Conservation (phyloP, 306 rosid genomes). For the Heteromeles arbutifolia region DNA sequence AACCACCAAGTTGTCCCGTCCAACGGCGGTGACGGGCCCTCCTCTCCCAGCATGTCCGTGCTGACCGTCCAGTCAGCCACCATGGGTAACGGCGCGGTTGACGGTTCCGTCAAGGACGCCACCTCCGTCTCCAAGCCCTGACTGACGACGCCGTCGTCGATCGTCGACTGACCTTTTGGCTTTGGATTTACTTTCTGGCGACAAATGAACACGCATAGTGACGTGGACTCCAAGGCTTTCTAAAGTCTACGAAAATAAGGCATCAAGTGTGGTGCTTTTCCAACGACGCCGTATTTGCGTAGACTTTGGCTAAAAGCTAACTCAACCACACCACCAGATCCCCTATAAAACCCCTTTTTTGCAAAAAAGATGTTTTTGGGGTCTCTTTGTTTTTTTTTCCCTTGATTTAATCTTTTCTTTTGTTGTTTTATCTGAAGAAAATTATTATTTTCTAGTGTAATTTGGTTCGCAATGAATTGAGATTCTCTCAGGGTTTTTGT, state of each 20-base stretch:
- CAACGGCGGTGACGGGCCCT: slow-evolving; percentile 64
- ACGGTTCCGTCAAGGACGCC: slow-evolving; percentile 51
- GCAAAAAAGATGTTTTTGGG: not conserved
- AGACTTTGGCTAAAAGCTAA: slow-evolving; percentile 37
- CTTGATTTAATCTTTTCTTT: not conserved
- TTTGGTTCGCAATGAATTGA: slow-evolving; percentile 4
- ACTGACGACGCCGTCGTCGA: slow-evolving; percentile 10
- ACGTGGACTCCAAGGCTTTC: slow-evolving; percentile 1
- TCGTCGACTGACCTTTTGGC: slow-evolving; percentile 11
- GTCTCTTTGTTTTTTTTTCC: not conserved
- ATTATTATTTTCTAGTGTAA: not conserved
- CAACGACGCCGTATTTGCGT: slow-evolving; percentile 67
- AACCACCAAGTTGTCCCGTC: slow-evolving; percentile 22
- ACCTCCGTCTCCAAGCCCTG: slow-evolving; percentile 75
- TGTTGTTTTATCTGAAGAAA: not conserved
- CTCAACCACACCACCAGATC: slow-evolving; percentile 2
- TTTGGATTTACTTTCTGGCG: not conserved
- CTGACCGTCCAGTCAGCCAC: slow-evolving; percentile 66
- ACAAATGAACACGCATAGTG: not conserved
- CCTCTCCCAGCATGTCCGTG: slow-evolving; percentile 84
- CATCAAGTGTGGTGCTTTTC: not conserved
- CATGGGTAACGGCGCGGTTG: slow-evolving; percentile 37
- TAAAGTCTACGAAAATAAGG: slow-evolving; percentile 49
- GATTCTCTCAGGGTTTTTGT: too few relatives aligned
- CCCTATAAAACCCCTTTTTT: not conserved